Evolutionary conservation across 176 grass and related monocot species (phyloP), one percentile per base, ranked within the genome.

Genomic region (Musa troglodytarum): DNA sequence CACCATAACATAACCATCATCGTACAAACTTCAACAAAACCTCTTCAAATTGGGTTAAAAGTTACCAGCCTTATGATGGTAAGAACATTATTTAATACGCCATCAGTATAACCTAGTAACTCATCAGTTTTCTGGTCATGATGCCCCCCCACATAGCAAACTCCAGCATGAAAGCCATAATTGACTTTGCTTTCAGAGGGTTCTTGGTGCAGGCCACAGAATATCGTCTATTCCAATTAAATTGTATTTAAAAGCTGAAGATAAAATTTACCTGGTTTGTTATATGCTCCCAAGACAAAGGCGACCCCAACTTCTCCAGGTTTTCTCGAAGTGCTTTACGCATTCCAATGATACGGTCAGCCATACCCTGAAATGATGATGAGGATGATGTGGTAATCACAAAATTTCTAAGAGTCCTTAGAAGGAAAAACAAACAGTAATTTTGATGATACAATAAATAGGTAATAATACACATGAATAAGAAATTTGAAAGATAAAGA

Each of bases 311-410:
- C 63, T 87, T 86, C 81, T 93, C 86, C 68, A 98, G 86, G 62
- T 91, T 93, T 50, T 89, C 88, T 67, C 87, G 70, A 69, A 98
- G 90, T 82, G 90, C 80, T 49, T 70, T 98, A 66, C 95, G 70
- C 95, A 98, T 93, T 73, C 90, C 90, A 91, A 91, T 98, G 77
- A 94, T 94, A 69, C 90, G 86, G 82, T 91, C 80, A 89, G 95
- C 90, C 95, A 98, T 98, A 69, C 78, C 84, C 95, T 98, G 63
- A 81, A 52, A 77, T 10, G 81, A 71, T n/a, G 79, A 56, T 51
- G 25, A 50, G 0, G 50, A 57, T 15, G 52, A 1, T 49, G 29
- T 17, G 12, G 57, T 15, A 19, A 20, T 51, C 61, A 74, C 8
- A 51, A 72, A 53, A 65, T 11, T 71, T 17, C 13, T 51, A 7